Evolutionary conservation across 257 asterid genomes (phyloP).

Genomic region (Fraxinus excelsior): DNA sequence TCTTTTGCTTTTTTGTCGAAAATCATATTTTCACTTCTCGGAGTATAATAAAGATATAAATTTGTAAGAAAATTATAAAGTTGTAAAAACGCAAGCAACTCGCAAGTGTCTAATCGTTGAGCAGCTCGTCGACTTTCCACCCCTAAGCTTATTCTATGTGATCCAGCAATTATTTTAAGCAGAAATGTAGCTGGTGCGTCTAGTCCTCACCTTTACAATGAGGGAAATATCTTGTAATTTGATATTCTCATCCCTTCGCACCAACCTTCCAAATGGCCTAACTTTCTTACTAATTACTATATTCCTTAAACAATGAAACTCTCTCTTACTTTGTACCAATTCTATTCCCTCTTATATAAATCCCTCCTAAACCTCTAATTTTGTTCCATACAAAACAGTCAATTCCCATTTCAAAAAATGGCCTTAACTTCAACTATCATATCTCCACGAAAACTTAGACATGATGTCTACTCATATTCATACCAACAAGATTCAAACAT

Average conservation of each 20-base stretch:
- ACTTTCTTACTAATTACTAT: not conserved
- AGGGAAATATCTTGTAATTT: constrained; percentile 74
- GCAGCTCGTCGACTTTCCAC: no score
- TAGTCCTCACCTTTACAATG: constrained; percentile 52
- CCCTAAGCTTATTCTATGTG: constrained; percentile 21
- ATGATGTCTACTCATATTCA: constrained; percentile 69
- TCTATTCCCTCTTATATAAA: constrained; percentile 22
- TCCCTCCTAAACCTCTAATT: constrained; percentile 18
- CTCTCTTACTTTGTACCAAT: constrained; percentile 31
- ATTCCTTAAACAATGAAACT: constrained; percentile 6
- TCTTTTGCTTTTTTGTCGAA: no score
- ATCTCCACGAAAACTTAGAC: constrained; percentile 80
- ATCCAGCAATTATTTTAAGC: constrained; percentile 38
- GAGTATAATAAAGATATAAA: no score
- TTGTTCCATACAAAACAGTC: constrained; percentile 10
- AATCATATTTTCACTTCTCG: no score
- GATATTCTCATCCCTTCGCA: constrained; percentile 55
- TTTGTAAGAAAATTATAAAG: no score
- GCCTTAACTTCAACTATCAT: constrained; percentile 44
- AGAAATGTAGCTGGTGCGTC: constrained; percentile 66
- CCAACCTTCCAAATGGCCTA: constrained; percentile 54
- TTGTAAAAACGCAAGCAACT: no score
- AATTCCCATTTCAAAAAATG: constrained; percentile 39
- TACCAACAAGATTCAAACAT: constrained; percentile 49
- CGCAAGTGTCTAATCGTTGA: not conserved